Evolutionary conservation across 306 rosid genomes (phyloP), one percentile per base, ranked within the genome.

Genomic region (Argentina anserina): DNA sequence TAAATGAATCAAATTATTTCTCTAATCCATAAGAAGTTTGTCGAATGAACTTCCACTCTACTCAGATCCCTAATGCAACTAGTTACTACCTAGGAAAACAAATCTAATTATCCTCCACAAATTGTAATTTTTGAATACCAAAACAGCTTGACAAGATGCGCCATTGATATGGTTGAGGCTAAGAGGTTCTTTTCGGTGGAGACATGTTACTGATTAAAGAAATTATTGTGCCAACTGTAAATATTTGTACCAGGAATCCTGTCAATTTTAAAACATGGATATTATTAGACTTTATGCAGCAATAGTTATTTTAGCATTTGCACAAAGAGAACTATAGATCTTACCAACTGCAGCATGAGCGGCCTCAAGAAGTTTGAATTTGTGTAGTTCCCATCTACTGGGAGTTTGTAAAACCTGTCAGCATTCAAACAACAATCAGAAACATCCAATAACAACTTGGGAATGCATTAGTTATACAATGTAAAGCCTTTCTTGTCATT

Each of bases 141-240:
- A 33, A 8, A 33, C 1, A 18, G 3, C 15, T 34, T 10, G 14
- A 2, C 9, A 33, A 33, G 26, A 34, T 14, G 33, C 4, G 15
- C 7, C 67, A 17, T 18, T 59, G 65, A 14, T 28, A 28, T 26
- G 64, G 37, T 59, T 59, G 64, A 59, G 64, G 64, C 64, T 70
- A 80, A 45, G 91, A 81, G n/a, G 86, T 69, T 75, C 79, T 86
- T 85, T 67, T 89, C 70, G 89, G 91, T 50, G 89, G 95, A 12
- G 88, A 80, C 95, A 87, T 89, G 84, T 89, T 89, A 56, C 74
- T 43, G 25, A 89, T 69, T 50, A 87, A 88, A 69, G 81, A 75
- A 70, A 42, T 7, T 9, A 79, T 47, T 39, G 80, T 80, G 31
- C 63, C 61, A 34, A 75, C 59, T 71, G 77, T 11, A 28, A 64